Evolutionary conservation across 495 filamentous ascomycete species (phyloP).

Genomic region (Ramalina intermedia): DNA sequence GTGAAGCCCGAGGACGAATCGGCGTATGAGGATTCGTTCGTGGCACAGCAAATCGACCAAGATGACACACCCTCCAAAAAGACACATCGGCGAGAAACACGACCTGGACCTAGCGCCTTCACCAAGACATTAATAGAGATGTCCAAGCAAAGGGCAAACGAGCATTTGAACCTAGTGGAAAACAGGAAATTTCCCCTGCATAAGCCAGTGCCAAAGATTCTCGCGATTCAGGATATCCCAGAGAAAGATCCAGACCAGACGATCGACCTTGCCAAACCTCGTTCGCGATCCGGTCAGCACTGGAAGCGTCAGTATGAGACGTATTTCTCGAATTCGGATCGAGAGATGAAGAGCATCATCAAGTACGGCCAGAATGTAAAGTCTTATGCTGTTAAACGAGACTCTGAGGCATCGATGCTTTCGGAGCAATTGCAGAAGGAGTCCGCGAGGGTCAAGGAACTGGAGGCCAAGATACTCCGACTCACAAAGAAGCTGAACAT

Average conservation of each 20-base stretch:
- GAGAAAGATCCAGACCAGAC: conserved; percentile 41
- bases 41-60: conserved; percentile 20
- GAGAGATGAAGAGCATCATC: conserved; percentile 62
- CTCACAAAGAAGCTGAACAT: conserved; percentile 39
- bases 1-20: conserved; percentile 18
- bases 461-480: conserved; percentile 43
- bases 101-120: conserved; percentile 14
- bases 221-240: conserved; percentile 1
- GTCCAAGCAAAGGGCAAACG: conserved; percentile 2
- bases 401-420: conserved; percentile 60
- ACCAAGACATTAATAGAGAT: conserved; percentile 19
- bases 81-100: conserved; percentile 14
- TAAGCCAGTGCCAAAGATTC: conserved; percentile 15
- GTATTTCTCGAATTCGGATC: conserved; percentile 65
- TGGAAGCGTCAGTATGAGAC: conserved; percentile 86
- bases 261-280: conserved; percentile 63
- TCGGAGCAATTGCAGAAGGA: conserved; percentile 55
- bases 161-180: neutral
- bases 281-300: conserved; percentile 74
- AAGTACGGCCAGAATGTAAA: conserved; percentile 74
- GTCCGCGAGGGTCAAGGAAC: conserved; percentile 35
- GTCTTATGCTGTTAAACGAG: conserved; percentile 80
- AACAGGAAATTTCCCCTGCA: conserved; percentile 4
- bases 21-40: conserved; percentile 2
- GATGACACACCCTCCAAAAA: conserved; percentile 17